phyloP scores from a whole-genome alignment of 164 flowering plant species.

The Cinnamomum micranthum region DNA sequence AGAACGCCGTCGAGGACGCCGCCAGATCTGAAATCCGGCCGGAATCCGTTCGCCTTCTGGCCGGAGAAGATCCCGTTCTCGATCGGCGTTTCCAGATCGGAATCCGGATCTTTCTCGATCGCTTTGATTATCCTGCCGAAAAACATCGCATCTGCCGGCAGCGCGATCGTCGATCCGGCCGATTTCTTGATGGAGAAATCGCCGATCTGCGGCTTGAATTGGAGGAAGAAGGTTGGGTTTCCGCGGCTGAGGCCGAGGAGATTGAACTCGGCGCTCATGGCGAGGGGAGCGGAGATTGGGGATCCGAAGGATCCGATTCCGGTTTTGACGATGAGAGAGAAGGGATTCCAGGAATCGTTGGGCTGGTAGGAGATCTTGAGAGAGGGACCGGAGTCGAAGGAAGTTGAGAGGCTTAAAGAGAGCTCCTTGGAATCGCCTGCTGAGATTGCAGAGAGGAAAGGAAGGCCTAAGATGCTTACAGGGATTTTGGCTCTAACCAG shows the following conservation, averaged over 20 bases:
- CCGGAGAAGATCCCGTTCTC: conserved; percentile 10
- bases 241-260: conserved; percentile 28
- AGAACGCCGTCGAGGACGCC: conserved; percentile 28
- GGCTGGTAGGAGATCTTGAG: conserved; percentile 58
- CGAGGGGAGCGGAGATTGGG: conserved; percentile 51
- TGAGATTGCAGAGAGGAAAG: conserved; percentile 57
- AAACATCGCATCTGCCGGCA: background rate
- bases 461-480: conserved; percentile 51
- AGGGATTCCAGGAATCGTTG: conserved; percentile 61
- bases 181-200: conserved; percentile 58
- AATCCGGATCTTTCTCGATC: conserved; percentile 21
- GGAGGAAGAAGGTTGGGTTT: conserved; percentile 60
- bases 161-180: conserved; percentile 6
- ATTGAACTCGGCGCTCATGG: conserved; percentile 73
- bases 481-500: conserved; percentile 66
- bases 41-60: conserved; percentile 2
- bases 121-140: conserved; percentile 12
- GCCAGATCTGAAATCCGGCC: conserved; percentile 4
- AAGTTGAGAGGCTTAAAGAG: conserved; percentile 47
- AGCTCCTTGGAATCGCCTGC: conserved; percentile 70
- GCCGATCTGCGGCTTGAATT: conserved; percentile 59
- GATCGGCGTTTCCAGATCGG: conserved; percentile 18
- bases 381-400: conserved; percentile 66
- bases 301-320: conserved; percentile 68
- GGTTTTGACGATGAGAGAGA: conserved; percentile 53